phyloP scores from a whole-genome alignment of 495 filamentous ascomycete genomes.

The Beverwykella pulmonaria region DNA sequence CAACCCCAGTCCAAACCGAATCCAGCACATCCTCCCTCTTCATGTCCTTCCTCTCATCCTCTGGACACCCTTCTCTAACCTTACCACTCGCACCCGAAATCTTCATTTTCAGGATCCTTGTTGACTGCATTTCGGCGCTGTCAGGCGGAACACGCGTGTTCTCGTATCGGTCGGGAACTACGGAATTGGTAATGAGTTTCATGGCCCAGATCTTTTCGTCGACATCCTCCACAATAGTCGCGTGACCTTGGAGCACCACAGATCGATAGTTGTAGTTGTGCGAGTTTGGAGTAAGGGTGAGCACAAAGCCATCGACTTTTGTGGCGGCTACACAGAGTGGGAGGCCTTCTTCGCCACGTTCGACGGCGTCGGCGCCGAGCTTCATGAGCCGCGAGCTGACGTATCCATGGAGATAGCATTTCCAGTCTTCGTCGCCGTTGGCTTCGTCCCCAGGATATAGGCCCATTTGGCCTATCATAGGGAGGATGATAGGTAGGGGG shows the following conservation, averaged over 20 bases:
- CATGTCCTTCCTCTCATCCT: conserved; percentile 70
- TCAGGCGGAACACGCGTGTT: conserved; percentile 55
- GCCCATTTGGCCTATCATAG: conserved; percentile 86
- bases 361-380: conserved; percentile 46
- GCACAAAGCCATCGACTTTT: conserved; percentile 71
- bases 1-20: conserved; percentile 77
- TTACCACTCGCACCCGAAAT: conserved; percentile 77
- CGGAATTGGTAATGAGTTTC: conserved; percentile 74
- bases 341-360: conserved; percentile 52
- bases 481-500: conserved; percentile 74
- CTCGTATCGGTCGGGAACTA: conserved; percentile 69
- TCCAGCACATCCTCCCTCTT: conserved; percentile 61
- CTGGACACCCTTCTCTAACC: conserved; percentile 66
- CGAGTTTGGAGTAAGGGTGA: conserved; percentile 66
- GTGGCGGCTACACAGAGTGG: conserved; percentile 69
- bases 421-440: conserved; percentile 56
- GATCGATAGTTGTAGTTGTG: conserved; percentile 89
- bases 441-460: conserved; percentile 57
- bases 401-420: conserved; percentile 86
- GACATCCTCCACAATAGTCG: conserved; percentile 63
- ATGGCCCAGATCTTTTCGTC: conserved; percentile 83
- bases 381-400: conserved; percentile 78
- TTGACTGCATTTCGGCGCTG: conserved; percentile 49
- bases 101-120: conserved; percentile 69
- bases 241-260: conserved; percentile 77